Percentiles rank a stretch among this genome's conserved stretches.
Conservation (phyloP, 2,329 filamentous ascomycete genomes). For the Dichotomopilus funicola region DNA sequence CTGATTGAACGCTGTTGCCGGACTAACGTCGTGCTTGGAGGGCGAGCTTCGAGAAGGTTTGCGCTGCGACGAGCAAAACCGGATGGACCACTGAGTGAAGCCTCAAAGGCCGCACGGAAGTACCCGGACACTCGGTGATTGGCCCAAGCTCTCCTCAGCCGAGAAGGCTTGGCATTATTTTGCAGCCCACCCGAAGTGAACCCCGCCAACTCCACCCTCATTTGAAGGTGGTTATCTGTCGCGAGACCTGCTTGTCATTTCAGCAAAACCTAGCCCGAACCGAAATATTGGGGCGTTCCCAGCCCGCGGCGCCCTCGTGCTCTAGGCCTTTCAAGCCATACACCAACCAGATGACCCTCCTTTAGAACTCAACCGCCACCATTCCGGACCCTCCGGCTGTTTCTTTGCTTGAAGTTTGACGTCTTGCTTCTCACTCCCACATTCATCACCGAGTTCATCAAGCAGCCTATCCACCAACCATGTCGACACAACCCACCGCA, state of each 20-base stretch:
- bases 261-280: neutral
- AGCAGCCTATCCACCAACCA: slow-evolving; percentile 20
- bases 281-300: neutral
- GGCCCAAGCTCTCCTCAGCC: slow-evolving; percentile 26
- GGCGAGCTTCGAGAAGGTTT: slow-evolving; percentile 16
- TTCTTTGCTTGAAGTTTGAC: neutral
- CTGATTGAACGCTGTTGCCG: slow-evolving; percentile 13
- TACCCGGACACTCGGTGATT: slow-evolving; percentile 28
- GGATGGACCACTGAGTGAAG: slow-evolving; percentile 16
- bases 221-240: too few species aligned
- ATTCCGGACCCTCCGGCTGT: too few species aligned
- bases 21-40: slow-evolving; percentile 15
- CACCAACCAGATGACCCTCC: too few species aligned
- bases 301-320: too few species aligned
- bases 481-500: slow-evolving; percentile 49
- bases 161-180: slow-evolving; percentile 7
- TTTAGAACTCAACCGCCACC: too few species aligned
- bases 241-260: neutral
- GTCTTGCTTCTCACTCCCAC: neutral
- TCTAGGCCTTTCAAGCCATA: too few species aligned
- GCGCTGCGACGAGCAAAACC: slow-evolving; percentile 21
- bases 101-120: slow-evolving; percentile 24
- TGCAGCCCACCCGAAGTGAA: neutral
- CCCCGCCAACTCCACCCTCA: slow-evolving; percentile 13
- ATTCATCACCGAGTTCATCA: neutral